These are phyloP conservation scores for Aspergillus felis DNA, from an alignment of 2,329 filamentous ascomycete species.

Conservation along the genomic window DNA sequence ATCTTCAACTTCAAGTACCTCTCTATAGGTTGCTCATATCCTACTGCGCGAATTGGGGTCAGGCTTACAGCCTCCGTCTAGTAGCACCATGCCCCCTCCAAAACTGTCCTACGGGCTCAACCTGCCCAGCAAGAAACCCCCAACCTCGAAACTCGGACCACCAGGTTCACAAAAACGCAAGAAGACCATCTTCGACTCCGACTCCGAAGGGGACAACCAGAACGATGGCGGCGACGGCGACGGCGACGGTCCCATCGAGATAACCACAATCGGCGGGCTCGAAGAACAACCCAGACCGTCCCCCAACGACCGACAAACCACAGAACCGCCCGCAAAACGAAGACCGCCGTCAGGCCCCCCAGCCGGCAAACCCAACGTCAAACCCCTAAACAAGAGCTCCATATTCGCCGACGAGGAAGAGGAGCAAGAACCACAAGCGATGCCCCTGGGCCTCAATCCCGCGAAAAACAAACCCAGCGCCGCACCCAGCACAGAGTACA, in stretches of 20 bases:
- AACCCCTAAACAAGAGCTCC: slow-evolving; percentile 33
- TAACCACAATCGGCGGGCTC: slow-evolving; percentile 38
- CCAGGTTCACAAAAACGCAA: slow-evolving; percentile 44
- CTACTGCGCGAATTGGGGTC: background rate
- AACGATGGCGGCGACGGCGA: slow-evolving; percentile 13
- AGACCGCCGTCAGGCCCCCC: slow-evolving; percentile 29
- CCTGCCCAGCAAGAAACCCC: slow-evolving; percentile 33
- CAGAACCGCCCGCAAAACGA: slow-evolving; percentile 28
- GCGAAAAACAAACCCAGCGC: slow-evolving; percentile 11
- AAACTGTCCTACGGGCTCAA: slow-evolving; percentile 43
- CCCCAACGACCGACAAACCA: slow-evolving; percentile 11
- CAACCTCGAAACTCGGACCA: slow-evolving; percentile 23
- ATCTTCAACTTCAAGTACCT: background rate
- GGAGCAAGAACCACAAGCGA: slow-evolving; percentile 17
- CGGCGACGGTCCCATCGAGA: slow-evolving; percentile 23
- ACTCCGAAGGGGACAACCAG: slow-evolving; percentile 36
- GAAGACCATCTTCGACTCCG: slow-evolving; percentile 44
- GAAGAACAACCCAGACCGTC: slow-evolving; percentile 15
- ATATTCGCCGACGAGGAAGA: slow-evolving; percentile 37
- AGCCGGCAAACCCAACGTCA: slow-evolving; percentile 22
- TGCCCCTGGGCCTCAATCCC: slow-evolving; percentile 23
- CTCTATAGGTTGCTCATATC: background rate
- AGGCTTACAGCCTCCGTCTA: background rate
- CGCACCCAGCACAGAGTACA: slow-evolving; percentile 23
- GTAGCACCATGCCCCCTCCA: slow-evolving; percentile 24